Base-by-base conservation (phyloP, 2,329 filamentous ascomycete genomes). In the Alternaria angustiovoidea region DNA sequence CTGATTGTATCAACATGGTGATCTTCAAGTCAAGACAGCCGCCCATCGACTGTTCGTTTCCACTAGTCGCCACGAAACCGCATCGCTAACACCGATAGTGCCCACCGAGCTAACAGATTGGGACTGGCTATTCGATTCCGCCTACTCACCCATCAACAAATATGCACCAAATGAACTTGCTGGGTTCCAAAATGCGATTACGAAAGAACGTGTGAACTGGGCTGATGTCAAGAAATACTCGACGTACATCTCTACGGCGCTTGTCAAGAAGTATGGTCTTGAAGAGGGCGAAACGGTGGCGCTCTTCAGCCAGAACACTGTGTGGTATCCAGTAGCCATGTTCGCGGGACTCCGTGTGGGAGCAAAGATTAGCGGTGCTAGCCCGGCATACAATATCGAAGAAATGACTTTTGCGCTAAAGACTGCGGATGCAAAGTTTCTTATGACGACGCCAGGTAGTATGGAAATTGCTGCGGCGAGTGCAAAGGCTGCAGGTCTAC, bases 291-390 rank as follows among this genome's bases (percentile, higher is more conserved):
- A 90, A 5, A 87, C 86, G 0, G 83, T 90, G 2, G 82, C 86
- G 0, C 77, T 91, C 2, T 90, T 89, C 76, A 84, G 83, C 53
- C 85, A 85, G 22, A 91, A 91, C 68, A 88, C 85, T 9, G 85
- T 90, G 54, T 90, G 87, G 87, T 90, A 89, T 67, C 88, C 88
- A 0, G 84, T 89, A 6, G 87, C 85, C 14, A 86, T 89, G 81
- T 83, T 87, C 57, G 84, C 84, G 0, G 83, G 84, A 2, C 78
- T 87, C 7, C 81, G 84, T 12, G 81, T 80, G 6, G 85, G 82
- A 64, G 88, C 85, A 8, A 82, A 87, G 30, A 85, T 89, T 1
- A 87, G 83, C 2, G 88, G 88, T 1, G 88, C 87, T 0, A 87
- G 83, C 16, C 88, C 88, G 0, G 88, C 87, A 0, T 91, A 90